phyloP scores from a whole-genome alignment of 2,329 filamentous ascomycete genomes.

The Fusarium haematococcum region DNA sequence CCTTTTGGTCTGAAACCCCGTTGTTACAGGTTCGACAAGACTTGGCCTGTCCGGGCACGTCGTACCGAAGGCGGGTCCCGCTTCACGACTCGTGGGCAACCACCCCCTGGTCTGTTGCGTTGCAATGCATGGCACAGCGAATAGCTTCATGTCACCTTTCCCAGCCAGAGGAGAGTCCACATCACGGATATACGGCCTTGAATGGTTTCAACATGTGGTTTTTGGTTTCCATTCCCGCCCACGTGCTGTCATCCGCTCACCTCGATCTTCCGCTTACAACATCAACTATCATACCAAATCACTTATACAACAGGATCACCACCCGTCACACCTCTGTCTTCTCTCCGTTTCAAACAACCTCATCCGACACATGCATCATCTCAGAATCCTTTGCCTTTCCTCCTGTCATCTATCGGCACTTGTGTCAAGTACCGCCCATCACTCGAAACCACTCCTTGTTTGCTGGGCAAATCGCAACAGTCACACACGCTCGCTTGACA shows the following conservation, averaged over 20 bases:
- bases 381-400: slow-evolving; percentile 4
- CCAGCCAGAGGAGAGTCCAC: neutral
- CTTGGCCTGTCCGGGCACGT: slow-evolving; percentile 34
- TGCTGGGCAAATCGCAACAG: neutral
- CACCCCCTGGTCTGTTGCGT: neutral
- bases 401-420: neutral
- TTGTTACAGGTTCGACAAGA: slow-evolving; percentile 44
- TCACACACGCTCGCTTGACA: neutral
- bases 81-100: slow-evolving; percentile 11
- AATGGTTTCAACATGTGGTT: neutral
- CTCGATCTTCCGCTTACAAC: neutral
- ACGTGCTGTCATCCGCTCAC: neutral
- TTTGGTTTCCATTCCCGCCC: neutral
- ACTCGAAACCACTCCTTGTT: neutral
- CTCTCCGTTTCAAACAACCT: slow-evolving; percentile 23
- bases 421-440: neutral
- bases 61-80: slow-evolving; percentile 23
- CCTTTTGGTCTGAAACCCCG: slow-evolving; percentile 38
- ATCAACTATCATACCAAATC: slow-evolving; percentile 2
- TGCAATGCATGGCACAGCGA: neutral
- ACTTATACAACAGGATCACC: neutral
- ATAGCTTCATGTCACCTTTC: neutral
- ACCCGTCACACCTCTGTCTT: slow-evolving; percentile 31
- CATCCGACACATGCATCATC: slow-evolving; percentile 30
- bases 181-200: neutral